A percentile compares a stretch with the other conserved stretches of the same genome.
phyloP scores from a whole-genome alignment of 345 rosid species.

The Rhodomyrtus tomentosa region DNA sequence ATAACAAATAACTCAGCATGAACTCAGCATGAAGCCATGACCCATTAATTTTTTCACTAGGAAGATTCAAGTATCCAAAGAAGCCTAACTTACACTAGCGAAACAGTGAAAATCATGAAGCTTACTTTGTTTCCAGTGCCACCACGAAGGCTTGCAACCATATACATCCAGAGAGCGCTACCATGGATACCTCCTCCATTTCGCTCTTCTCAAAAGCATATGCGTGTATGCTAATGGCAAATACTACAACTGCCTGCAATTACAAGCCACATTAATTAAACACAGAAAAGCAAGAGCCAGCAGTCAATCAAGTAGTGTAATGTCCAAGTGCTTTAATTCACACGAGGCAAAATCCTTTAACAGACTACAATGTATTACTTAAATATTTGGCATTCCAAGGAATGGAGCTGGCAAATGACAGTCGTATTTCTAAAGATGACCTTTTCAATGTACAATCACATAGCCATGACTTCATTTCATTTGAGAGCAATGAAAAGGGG shows the following conservation, averaged over 20 bases:
- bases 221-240: constrained; percentile 71
- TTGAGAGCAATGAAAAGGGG: background rate
- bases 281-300: background rate
- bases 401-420: background rate
- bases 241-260: constrained; percentile 86
- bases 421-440: background rate
- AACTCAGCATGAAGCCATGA: background rate
- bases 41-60: background rate
- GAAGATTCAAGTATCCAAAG: background rate
- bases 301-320: background rate
- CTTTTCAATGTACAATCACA: background rate
- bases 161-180: constrained; percentile 93
- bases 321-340: background rate
- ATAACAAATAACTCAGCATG: background rate
- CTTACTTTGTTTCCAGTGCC: constrained; percentile 87
- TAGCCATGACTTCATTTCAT: background rate
- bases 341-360: background rate
- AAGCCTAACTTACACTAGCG: background rate
- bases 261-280: background rate
- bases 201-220: constrained; percentile 88
- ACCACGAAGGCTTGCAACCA: constrained; percentile 99
- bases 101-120: background rate
- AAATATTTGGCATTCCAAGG: background rate
- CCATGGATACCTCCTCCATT: constrained; percentile 95
- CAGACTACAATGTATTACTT: background rate